A percentile compares a stretch with the other conserved stretches of the same genome.
Evolutionary conservation across 2,329 filamentous ascomycete genomes (phyloP).

Genomic region (Sporothrix phasma): DNA sequence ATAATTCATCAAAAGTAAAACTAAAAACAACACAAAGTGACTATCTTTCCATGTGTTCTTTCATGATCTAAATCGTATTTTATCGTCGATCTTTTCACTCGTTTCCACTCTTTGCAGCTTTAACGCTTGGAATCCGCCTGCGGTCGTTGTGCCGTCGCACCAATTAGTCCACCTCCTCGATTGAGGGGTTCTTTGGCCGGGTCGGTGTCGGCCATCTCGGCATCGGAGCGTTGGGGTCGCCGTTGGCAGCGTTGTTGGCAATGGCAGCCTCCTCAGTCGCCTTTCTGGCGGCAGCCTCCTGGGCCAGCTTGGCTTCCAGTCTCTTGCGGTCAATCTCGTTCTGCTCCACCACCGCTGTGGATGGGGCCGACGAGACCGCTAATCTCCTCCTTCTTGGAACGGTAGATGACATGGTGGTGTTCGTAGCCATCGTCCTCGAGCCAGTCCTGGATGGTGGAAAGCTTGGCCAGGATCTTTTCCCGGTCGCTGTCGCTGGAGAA

Average conservation of each 20-base stretch:
- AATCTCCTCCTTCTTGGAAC: constrained; percentile 93
- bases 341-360: constrained; percentile 92
- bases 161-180: constrained; percentile 17
- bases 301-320: constrained; percentile 64
- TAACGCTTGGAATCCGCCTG: too few relatives aligned
- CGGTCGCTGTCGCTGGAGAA: constrained; percentile 19
- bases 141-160: neutral
- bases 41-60: neutral
- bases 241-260: constrained; percentile 34
- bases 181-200: constrained; percentile 21
- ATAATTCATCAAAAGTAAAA: neutral
- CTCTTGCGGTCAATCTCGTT: constrained; percentile 76
- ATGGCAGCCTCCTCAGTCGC: constrained; percentile 38
- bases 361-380: constrained; percentile 83
- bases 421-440: constrained; percentile 94
- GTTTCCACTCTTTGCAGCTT: neutral
- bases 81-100: neutral
- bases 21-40: neutral
- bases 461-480: constrained; percentile 68
- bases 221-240: constrained; percentile 36
- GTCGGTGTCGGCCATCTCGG: constrained; percentile 56
- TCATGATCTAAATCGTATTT: constrained; percentile 10
- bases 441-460: constrained; percentile 84
- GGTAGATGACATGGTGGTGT: constrained; percentile 86
- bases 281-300: constrained; percentile 69